phyloP scores from a whole-genome alignment of 2,329 filamentous ascomycete genomes.

The Aureobasidium sp. region DNA sequence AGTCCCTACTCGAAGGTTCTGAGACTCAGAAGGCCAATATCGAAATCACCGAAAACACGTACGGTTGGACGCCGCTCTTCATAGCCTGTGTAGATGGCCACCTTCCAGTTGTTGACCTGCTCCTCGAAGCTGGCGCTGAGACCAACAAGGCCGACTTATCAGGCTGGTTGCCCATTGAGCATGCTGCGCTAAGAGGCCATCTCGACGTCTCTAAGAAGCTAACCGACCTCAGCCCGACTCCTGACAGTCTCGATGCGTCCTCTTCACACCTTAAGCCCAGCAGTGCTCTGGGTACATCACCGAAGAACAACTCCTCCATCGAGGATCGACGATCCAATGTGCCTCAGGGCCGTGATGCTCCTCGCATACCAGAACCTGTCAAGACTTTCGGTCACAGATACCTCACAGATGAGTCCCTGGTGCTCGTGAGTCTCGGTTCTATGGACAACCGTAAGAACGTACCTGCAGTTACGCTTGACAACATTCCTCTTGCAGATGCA shows the following conservation, averaged over 20 bases:
- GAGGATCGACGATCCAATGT: slow-evolving; percentile 35
- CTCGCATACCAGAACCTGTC: slow-evolving; percentile 59
- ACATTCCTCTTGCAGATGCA: slow-evolving; percentile 76
- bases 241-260: slow-evolving; percentile 23
- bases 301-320: slow-evolving; percentile 48
- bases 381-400: slow-evolving; percentile 97
- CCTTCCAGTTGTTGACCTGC: slow-evolving; percentile 61
- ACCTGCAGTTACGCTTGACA: slow-evolving; percentile 76
- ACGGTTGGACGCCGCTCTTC: slow-evolving; percentile 89
- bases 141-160: slow-evolving; percentile 70
- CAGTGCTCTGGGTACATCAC: slow-evolving; percentile 8
- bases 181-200: slow-evolving; percentile 84
- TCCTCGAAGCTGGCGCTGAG: slow-evolving; percentile 72
- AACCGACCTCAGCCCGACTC: slow-evolving; percentile 43
- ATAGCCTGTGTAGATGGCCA: slow-evolving; percentile 87
- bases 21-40: slow-evolving; percentile 63
- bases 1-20: slow-evolving; percentile 63
- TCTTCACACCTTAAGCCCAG: slow-evolving; percentile 18
- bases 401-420: slow-evolving; percentile 77
- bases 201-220: slow-evolving; percentile 68
- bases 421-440: slow-evolving; percentile 85
- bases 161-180: slow-evolving; percentile 90
- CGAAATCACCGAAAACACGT: slow-evolving; percentile 72
- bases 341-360: slow-evolving; percentile 29
- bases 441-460: slow-evolving; percentile 85